These are phyloP conservation scores for Microsporum ferrugineum DNA, from an alignment of 2,329 filamentous ascomycete species.

Conservation along the genomic window DNA sequence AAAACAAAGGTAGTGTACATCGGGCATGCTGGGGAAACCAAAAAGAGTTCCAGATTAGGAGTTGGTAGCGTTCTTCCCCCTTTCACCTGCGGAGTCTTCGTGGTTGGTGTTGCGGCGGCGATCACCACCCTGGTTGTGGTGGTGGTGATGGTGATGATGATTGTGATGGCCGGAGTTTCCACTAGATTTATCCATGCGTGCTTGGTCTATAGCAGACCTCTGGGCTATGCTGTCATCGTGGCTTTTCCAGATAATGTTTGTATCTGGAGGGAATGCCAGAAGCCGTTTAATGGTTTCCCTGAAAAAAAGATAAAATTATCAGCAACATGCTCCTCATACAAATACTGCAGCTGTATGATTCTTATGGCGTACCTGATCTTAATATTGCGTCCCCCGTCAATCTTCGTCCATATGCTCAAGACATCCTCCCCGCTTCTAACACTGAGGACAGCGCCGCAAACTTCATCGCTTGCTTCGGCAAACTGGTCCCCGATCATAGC, in stretches of 20 bases:
- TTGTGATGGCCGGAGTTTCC: conserved; percentile 25
- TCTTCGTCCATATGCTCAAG: conserved; percentile 93
- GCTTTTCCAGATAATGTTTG: conserved; percentile 86
- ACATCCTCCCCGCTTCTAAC: conserved; percentile 94
- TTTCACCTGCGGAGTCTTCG: conserved; percentile 35
- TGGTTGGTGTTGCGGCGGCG: conserved; percentile 33
- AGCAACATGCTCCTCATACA: neutral
- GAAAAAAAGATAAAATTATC: neutral
- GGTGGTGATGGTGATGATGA: conserved; percentile 19
- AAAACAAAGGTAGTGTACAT: conserved; percentile 8
- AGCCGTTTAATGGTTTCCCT: conserved; percentile 92
- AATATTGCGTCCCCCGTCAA: conserved; percentile 82
- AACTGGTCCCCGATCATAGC: conserved; percentile 92
- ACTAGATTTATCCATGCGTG: conserved; percentile 66
- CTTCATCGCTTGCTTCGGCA: conserved; percentile 79
- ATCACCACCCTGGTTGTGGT: conserved; percentile 20
- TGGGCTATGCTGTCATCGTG: conserved; percentile 94
- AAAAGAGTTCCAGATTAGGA: conserved; percentile 17
- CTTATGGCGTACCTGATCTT: conserved; percentile 67
- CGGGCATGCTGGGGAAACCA: conserved; percentile 1
- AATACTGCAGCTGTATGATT: neutral
- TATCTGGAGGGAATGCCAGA: conserved; percentile 74
- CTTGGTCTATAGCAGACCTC: conserved; percentile 78
- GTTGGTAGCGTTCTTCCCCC: conserved; percentile 27
- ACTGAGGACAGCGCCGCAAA: conserved; percentile 89